Evolutionary conservation across 306 rosid species (phyloP), one percentile per base, ranked within the genome.

Genomic region (Sophora flavescens): DNA sequence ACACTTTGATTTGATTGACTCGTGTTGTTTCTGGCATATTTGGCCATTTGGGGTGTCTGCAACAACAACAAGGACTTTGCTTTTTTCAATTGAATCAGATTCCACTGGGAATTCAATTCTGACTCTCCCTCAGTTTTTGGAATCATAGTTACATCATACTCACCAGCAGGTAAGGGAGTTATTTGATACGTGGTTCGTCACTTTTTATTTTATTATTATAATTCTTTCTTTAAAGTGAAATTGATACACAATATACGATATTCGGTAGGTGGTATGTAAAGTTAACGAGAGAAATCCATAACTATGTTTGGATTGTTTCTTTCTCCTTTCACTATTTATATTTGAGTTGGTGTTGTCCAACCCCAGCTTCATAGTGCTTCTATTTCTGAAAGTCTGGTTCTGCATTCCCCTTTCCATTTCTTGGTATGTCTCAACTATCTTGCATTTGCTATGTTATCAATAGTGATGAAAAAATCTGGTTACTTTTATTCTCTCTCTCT

Each of bases 21-120:
- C 15, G 50, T 44, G 50, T 36, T 73, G 53, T 61, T 59, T 76
- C 45, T 50, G 56, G 61, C 73, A 50, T 58, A 28, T 42, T 72
- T 22, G 47, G 53, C 3, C n/a, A 22, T 70, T 60, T 78, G 30
- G 35, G 36, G 39, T 35, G 52, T 60, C 28, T 44, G 45, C 47
- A 13, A 16, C 2, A 14, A 53, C 60, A 64, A 47, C 50, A 32
- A 36, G 68, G 80, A 28, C 45, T 64, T 69, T 44, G 11, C 74
- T 68, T 38, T 13, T 13, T 73, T 48, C 12, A 30, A 13, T 75
- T 81, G 86, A 81, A 78, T 82, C 75, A 53, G 83, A 86, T 88
- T 86, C 90, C 78, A 11, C 51, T 1, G 10, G 67, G 89, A 88
- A 90, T 86, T 79, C 53, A 76, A 88, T 88, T 88, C 91, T 57